Percentiles rank a stretch among this genome's conserved stretches.
Conservation (phyloP, 345 rosid species). For the Pistacia atlantica region DNA sequence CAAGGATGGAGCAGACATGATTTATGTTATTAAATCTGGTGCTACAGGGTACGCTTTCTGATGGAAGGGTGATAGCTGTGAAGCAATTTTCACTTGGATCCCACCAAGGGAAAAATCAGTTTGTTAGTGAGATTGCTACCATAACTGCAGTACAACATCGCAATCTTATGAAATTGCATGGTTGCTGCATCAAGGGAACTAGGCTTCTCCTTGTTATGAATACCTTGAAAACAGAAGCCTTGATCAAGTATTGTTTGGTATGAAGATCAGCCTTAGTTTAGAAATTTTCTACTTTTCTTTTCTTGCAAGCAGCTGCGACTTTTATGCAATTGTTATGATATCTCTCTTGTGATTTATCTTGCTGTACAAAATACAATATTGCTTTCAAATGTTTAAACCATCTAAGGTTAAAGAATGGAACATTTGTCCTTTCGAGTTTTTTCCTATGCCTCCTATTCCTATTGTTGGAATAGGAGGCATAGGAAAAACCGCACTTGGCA, state of each 20-base stretch:
- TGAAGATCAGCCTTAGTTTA: not conserved
- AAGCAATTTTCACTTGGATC: slow-evolving; percentile 42
- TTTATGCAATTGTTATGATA: no score
- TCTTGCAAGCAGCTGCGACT: no score
- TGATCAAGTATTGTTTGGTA: slow-evolving; percentile 15
- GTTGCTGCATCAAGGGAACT: slow-evolving; percentile 18
- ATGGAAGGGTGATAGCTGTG: slow-evolving; percentile 40
- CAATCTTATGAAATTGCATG: slow-evolving; percentile 14
- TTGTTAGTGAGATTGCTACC: slow-evolving; percentile 34
- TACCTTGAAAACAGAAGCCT: slow-evolving; percentile 19
- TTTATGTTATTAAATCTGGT: not conserved
- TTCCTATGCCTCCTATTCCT: no score
- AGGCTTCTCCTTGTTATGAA: slow-evolving; percentile 11
- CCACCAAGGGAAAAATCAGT: slow-evolving; percentile 43
- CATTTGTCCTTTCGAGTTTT: not conserved
- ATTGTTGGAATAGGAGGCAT: no score
- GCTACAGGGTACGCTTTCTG: slow-evolving; percentile 35
- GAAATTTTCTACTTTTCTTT: no score
- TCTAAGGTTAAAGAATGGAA: no score
- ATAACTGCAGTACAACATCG: slow-evolving; percentile 17
- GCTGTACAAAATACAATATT: no score
- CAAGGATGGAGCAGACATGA: not conserved
- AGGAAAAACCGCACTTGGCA: no score
- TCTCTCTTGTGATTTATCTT: no score
- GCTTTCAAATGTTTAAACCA: no score